Base-by-base conservation (phyloP, 768 basidiomycete genomes). In the Serendipita sp. region DNA sequence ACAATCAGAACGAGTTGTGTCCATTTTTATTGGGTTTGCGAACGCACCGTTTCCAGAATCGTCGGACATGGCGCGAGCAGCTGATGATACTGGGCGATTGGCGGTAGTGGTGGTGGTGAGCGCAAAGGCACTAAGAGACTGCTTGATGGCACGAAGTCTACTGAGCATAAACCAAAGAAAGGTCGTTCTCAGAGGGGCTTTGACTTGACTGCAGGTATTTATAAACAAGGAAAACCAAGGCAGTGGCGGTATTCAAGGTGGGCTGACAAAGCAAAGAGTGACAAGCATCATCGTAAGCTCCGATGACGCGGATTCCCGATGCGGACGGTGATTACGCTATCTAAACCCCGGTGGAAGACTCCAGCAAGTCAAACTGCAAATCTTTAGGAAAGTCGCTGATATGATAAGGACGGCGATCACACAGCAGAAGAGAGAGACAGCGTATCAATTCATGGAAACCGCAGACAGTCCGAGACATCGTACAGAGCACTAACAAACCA, bases 311-410 rank as follows among this genome's bases (percentile, higher is more conserved):
- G 34, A 50, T 28, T 17, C 45, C 20, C 45, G 45, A 7, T 28
- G 7, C 11, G 17, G 20, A 50, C 45, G 45, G 45, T 50, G 45
- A 50, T 50, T 50, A 50, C 28, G 45, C 28, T 50, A 50, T 50
- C 45, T 50, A 50, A 50, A 50, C 20, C n/a, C 45, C 45, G 45
- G 45, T 50, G 45, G 45, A 43, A 43, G n/a, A 43, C 42, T 43
- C 42, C 42, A 13, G 45, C 20, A 7, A 7, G 28, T 50, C 45
- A 50, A 50, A 50, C 7, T 7, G 28, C 45, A 7, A n/a, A 28
- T 1, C 2, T 28, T 22, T 43, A 43, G n/a, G 42, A 43, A 50
- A 50, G 20, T 20, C 28, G 45, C 20, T 20, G 20, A 50, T 50
- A 22, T 22, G 20, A 28, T 50, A 28, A 20, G 45, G 45, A 7